A percentile compares a stretch with the other conserved stretches of the same genome.
phyloP scores from a whole-genome alignment of 75 land plant species.

The Pinus tabuliformis region DNA sequence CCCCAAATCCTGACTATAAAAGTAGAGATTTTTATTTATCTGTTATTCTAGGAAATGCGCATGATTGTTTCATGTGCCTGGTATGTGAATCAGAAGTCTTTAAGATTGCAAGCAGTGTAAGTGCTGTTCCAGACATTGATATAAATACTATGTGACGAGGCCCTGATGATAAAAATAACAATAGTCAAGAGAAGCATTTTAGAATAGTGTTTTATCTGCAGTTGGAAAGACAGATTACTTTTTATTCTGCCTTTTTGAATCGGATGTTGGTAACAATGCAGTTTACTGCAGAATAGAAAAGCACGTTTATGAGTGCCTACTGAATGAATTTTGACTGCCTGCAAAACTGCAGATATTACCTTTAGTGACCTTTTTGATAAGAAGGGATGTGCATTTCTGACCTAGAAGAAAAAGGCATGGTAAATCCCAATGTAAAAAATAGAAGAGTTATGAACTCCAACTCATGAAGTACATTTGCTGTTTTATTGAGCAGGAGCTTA shows the following conservation, averaged over 20 bases:
- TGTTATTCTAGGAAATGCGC: not conserved
- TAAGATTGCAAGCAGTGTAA: not conserved
- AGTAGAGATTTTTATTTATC: not conserved
- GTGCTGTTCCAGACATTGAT: not conserved
- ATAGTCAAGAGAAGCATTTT: not conserved
- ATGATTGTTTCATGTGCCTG: not conserved
- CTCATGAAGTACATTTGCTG: no score
- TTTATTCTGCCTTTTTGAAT: not conserved
- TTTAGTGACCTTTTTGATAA: no score
- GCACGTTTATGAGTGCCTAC: not conserved
- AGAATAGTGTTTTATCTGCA: not conserved
- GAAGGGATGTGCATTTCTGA: no score
- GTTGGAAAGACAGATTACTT: not conserved
- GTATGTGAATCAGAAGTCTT: not conserved
- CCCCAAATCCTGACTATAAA: not conserved
- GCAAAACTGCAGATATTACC: not conserved
- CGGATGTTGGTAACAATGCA: not conserved
- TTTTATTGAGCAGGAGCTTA: no score
- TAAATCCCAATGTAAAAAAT: no score
- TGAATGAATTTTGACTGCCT: not conserved
- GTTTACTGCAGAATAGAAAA: not conserved
- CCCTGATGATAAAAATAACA: not conserved
- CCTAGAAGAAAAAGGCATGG: no score
- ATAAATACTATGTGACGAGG: not conserved
- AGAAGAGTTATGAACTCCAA: no score